These are phyloP conservation scores for Sclerotinia spermophila DNA, from an alignment of 2,329 filamentous ascomycete genomes.

Conservation along the genomic window DNA sequence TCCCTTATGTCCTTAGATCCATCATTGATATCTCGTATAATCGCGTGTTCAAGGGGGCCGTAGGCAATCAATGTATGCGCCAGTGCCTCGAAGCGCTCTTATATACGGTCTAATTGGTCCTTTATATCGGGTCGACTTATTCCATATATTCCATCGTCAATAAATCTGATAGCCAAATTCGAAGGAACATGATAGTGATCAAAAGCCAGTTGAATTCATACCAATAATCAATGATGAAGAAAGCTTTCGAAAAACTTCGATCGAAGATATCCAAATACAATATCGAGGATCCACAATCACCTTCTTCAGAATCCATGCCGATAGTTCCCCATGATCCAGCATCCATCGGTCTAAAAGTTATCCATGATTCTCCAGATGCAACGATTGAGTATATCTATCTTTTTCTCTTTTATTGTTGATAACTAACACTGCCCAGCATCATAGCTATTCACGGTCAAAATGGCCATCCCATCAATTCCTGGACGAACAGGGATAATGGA, in stretches of 20 bases:
- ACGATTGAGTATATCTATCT: background rate
- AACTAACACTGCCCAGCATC: background rate
- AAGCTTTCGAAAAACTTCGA: background rate
- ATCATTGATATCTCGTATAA: background rate
- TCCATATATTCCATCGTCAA: background rate
- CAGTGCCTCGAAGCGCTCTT: background rate
- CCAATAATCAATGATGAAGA: conserved; percentile 6
- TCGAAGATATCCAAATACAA: background rate
- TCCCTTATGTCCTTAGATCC: background rate
- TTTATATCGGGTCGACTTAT: background rate
- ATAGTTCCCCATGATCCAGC: background rate
- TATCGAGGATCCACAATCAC: too few relatives aligned
- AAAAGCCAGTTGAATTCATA: background rate
- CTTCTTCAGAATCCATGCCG: background rate
- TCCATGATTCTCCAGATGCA: conserved; percentile 3
- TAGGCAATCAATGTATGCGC: background rate
- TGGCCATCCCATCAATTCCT: conserved; percentile 9
- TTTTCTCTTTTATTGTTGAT: background rate
- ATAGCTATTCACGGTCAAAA: conserved; percentile 17
- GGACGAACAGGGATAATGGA: conserved; percentile 4
- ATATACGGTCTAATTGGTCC: background rate
- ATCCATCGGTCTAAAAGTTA: background rate
- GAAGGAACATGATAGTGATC: background rate
- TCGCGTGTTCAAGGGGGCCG: background rate
- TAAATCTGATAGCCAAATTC: background rate